Conservation (phyloP, 2,329 filamentous ascomycete genomes). For the Penicillium sp. region DNA sequence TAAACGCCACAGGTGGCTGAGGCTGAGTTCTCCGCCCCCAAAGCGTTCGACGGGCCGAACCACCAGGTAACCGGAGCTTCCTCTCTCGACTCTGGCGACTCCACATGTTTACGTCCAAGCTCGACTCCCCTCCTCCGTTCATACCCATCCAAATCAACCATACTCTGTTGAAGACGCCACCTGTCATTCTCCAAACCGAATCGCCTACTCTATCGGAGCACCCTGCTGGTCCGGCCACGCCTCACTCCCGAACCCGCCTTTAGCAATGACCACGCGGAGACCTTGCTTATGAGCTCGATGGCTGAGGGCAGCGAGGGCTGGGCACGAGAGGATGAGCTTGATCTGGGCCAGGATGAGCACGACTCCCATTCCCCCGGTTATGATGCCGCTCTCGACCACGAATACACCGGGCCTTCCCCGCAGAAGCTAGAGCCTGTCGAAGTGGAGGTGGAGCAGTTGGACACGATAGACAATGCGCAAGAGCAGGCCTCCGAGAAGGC, state of each 20-base stretch:
- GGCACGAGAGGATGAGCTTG: constrained; percentile 60
- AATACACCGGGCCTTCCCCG: constrained; percentile 23
- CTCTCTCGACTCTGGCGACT: constrained; percentile 4
- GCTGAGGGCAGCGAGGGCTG: constrained; percentile 64
- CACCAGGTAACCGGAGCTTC: constrained; percentile 14
- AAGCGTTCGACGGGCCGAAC: constrained; percentile 13
- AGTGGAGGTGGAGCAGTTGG: constrained; percentile 35
- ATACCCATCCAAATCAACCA: constrained; percentile 4
- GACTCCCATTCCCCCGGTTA: constrained; percentile 36
- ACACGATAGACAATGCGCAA: constrained; percentile 31
- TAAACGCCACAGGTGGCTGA: constrained; percentile 17
- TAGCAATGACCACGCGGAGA: constrained; percentile 58
- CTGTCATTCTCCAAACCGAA: background rate
- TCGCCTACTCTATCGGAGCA: background rate
- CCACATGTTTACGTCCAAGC: constrained; percentile 24
- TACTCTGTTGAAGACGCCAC: background rate
- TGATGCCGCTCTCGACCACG: constrained; percentile 33
- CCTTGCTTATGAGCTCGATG: constrained; percentile 70
- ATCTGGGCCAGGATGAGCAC: constrained; percentile 47
- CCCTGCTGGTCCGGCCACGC: constrained; percentile 14
- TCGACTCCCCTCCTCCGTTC: constrained; percentile 8
- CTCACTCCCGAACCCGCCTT: constrained; percentile 24
- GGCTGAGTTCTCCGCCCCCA: constrained; percentile 1
- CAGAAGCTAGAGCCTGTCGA: constrained; percentile 22
- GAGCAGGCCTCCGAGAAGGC: constrained; percentile 30